Conservation (phyloP, 768 basidiomycete species). For the Kondoa malvinella region DNA sequence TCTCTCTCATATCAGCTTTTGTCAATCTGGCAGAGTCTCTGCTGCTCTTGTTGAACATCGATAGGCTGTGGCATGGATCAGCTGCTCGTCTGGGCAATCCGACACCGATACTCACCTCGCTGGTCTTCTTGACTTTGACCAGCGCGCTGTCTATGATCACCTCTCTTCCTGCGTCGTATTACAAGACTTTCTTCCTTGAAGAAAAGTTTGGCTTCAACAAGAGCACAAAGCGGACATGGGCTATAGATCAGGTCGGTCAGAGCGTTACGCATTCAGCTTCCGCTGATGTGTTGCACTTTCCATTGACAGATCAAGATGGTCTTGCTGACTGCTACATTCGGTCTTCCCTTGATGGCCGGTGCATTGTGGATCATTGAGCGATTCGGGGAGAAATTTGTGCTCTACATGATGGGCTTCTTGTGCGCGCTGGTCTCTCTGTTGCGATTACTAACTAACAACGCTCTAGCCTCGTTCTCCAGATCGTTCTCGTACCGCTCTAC, state of each 20-base stretch:
- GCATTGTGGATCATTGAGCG: slow-evolving; percentile 81
- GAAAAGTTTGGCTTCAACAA: slow-evolving; percentile 67
- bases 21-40: not conserved
- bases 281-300: slow-evolving; percentile 38
- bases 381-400: slow-evolving; percentile 54
- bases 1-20: slow-evolving; percentile 24
- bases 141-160: slow-evolving; percentile 35
- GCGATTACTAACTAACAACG: not conserved
- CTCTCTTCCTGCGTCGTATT: slow-evolving; percentile 55
- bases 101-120: not conserved
- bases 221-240: slow-evolving; percentile 56
- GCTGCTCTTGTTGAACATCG: slow-evolving; percentile 11
- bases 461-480: not conserved
- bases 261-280: too few relatives aligned
- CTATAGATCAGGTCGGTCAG: slow-evolving; percentile 54
- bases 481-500: slow-evolving; percentile 36
- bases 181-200: slow-evolving; percentile 84
- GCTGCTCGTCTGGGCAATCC: not conserved
- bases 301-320: not conserved
- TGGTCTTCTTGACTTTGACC: slow-evolving; percentile 9
- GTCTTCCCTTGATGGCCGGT: slow-evolving; percentile 66
- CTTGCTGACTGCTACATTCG: slow-evolving; percentile 34
- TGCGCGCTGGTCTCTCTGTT: not conserved
- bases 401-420: slow-evolving; percentile 40
- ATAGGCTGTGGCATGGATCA: not conserved